A percentile compares a stretch with the other conserved stretches of the same genome.
Conservation (phyloP, 257 asterid species). For the Anisodus acutangulus region DNA sequence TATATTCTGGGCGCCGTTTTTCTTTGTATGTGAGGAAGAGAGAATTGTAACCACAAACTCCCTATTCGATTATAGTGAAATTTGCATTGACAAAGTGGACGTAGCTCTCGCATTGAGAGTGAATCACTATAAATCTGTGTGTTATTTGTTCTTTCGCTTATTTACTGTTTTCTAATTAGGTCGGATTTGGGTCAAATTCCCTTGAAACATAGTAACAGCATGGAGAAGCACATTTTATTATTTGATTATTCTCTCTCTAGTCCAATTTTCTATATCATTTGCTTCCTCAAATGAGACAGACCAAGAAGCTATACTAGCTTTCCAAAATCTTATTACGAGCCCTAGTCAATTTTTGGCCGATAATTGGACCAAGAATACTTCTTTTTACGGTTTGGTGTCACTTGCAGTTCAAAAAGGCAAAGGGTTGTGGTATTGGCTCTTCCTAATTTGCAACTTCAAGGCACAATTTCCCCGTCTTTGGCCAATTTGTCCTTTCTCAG, state of each 20-base stretch:
- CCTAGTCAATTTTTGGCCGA: conserved; percentile 18
- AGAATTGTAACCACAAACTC: too few relatives aligned
- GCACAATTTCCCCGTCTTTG: conserved; percentile 41
- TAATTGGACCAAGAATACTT: conserved; percentile 38
- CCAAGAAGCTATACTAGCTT: conserved; percentile 30
- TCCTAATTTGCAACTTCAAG: conserved; percentile 37
- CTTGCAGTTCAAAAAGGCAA: conserved; percentile 32
- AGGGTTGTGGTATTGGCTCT: conserved; percentile 39
- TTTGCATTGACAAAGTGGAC: too few relatives aligned
- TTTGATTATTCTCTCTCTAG: conserved; percentile 10
- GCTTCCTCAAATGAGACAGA: conserved; percentile 36
- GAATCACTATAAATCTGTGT: too few relatives aligned
- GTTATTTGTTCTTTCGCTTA: too few relatives aligned
- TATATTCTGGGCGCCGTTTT: too few relatives aligned
- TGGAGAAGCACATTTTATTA: background rate
- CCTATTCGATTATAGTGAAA: too few relatives aligned
- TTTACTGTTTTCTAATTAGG: too few relatives aligned
- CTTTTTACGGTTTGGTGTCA: conserved; percentile 46
- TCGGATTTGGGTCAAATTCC: background rate
- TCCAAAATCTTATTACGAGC: conserved; percentile 37
- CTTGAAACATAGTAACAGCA: background rate
- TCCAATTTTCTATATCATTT: background rate
- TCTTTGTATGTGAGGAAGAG: too few relatives aligned
- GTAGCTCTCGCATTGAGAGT: too few relatives aligned
- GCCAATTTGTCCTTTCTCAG: conserved; percentile 45